phyloP scores from a whole-genome alignment of 768 basidiomycete species.

The Pleurotus ostreatus region DNA sequence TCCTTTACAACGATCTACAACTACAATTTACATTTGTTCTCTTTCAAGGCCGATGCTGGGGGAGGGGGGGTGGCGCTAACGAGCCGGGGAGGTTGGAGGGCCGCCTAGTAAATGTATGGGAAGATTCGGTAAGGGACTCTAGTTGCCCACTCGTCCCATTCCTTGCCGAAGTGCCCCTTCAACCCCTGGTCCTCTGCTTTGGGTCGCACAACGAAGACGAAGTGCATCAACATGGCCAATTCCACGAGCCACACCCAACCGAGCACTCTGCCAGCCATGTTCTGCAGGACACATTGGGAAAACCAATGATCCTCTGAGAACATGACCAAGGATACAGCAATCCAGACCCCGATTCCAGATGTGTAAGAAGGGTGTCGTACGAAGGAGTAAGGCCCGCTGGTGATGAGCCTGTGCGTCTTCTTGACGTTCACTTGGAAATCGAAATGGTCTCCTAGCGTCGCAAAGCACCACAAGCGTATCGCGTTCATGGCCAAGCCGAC shows the following conservation, averaged over 20 bases:
- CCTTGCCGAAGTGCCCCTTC: not conserved
- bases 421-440: not conserved
- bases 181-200: not conserved
- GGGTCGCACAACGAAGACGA: not conserved
- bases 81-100: too few species aligned
- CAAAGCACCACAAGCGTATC: not conserved
- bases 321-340: not conserved
- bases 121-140: constrained; percentile 25
- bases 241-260: not conserved
- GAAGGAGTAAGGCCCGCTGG: not conserved
- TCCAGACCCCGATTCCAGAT: not conserved
- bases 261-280: not conserved
- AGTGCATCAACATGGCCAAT: not conserved
- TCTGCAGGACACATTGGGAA: not conserved
- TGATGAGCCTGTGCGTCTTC: not conserved
- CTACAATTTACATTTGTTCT: too few species aligned
- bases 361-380: not conserved
- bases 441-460: not conserved
- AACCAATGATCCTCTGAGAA: not conserved
- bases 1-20: too few species aligned
- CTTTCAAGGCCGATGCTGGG: too few species aligned
- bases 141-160: constrained; percentile 13
- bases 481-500: too few species aligned
- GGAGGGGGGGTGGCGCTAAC: too few species aligned
- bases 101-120: constrained; percentile 23